Conservation (phyloP, 352 stramenopile genomes). For the Phytophthora cryptogea region DNA sequence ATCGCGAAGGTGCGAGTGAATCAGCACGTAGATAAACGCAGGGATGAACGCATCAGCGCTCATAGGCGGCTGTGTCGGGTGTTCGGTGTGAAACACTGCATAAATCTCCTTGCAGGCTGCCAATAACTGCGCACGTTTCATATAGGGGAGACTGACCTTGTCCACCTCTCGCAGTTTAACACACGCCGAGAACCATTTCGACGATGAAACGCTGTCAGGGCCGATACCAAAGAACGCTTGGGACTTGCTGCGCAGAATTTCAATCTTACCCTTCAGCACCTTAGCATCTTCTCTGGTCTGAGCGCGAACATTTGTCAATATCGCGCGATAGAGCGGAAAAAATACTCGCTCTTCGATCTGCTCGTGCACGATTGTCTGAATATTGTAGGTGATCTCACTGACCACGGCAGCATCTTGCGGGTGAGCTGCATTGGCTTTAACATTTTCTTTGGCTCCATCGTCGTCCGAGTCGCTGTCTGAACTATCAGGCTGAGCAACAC, state of each 20-base stretch:
- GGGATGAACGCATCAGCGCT: constrained; percentile 88
- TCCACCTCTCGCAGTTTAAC: constrained; percentile 76
- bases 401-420: constrained; percentile 32
- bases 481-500: constrained; percentile 37
- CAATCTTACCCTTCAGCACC: constrained; percentile 77
- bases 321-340: constrained; percentile 71
- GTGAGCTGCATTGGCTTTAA: constrained; percentile 1
- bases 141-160: constrained; percentile 78
- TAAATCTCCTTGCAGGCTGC: constrained; percentile 87
- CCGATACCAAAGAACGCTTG: constrained; percentile 87
- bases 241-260: constrained; percentile 76
- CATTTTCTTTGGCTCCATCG: constrained; percentile 24
- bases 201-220: constrained; percentile 63
- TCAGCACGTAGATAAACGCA: constrained; percentile 88
- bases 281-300: constrained; percentile 73
- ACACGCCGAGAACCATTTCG: constrained; percentile 62
- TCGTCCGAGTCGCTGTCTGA: constrained; percentile 43
- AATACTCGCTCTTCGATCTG: constrained; percentile 88
- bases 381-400: constrained; percentile 63
- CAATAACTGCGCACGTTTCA: constrained; percentile 81
- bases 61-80: constrained; percentile 76
- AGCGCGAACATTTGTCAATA: constrained; percentile 66
- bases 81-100: constrained; percentile 68
- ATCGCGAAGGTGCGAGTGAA: constrained; percentile 73
- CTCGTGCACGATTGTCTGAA: constrained; percentile 75